A percentile compares a stretch with the other conserved stretches of the same genome.
phyloP scores from a whole-genome alignment of 2,329 filamentous ascomycete species.

The Akanthomyces uredinophilus region DNA sequence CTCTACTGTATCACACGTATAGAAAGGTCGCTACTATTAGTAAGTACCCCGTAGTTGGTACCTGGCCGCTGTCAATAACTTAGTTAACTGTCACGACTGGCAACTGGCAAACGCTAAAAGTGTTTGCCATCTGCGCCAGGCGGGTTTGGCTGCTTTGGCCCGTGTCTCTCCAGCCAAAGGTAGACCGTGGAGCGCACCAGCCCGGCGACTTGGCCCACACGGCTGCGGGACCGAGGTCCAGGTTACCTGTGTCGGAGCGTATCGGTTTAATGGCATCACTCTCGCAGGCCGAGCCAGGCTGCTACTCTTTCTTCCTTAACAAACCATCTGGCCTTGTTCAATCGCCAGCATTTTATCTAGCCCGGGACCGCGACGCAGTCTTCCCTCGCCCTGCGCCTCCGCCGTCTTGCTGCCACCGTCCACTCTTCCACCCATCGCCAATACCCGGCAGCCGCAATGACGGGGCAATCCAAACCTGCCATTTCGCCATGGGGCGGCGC shows the following conservation, averaged over 20 bases:
- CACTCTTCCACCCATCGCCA: not conserved
- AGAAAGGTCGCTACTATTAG: too few species aligned
- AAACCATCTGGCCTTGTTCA: not conserved
- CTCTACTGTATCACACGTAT: too few species aligned
- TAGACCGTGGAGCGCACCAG: not conserved
- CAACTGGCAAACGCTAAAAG: not conserved
- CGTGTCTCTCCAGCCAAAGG: not conserved
- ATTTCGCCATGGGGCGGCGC: constrained; percentile 92
- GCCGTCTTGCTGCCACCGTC: not conserved
- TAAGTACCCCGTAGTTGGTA: too few species aligned
- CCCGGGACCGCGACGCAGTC: not conserved
- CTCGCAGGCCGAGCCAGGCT: not conserved
- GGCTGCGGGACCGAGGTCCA: constrained; percentile 14
- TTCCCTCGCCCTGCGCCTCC: not conserved
- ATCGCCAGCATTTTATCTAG: not conserved
- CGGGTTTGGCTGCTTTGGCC: not conserved
- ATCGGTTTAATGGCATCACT: constrained; percentile 10
- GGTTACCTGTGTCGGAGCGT: constrained; percentile 12
- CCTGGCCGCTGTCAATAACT: too few species aligned
- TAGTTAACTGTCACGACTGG: too few species aligned
- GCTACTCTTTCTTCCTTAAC: not conserved
- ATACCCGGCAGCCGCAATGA: constrained; percentile 33
- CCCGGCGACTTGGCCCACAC: constrained; percentile 10
- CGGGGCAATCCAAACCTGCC: constrained; percentile 57
- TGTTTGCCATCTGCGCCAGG: not conserved